Percentiles rank a stretch among this genome's conserved stretches.
These are phyloP conservation scores for Astragalus glycyphyllos DNA, from an alignment of 306 rosid species.

Conservation along the genomic window DNA sequence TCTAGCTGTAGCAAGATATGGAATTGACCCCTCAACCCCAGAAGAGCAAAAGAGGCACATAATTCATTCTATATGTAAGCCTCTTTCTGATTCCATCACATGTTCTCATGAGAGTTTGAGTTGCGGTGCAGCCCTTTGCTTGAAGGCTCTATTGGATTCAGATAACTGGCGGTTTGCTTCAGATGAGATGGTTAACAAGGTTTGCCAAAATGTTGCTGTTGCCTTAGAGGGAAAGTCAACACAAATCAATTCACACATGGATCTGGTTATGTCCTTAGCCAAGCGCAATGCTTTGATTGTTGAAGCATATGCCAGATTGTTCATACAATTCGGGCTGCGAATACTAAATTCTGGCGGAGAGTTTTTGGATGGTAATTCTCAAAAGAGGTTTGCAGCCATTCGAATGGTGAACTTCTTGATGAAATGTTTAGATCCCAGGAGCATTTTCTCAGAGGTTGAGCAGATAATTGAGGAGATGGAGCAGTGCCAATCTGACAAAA, in stretches of 20 bases:
- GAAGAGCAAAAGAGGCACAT: slow-evolving; percentile 70
- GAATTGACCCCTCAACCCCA: slow-evolving; percentile 84
- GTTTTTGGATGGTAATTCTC: slow-evolving; percentile 71
- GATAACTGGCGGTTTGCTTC: slow-evolving; percentile 95
- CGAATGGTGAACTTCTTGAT: slow-evolving; percentile 86
- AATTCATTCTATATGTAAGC: slow-evolving; percentile 75
- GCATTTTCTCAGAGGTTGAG: slow-evolving; percentile 75
- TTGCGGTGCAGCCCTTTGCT: slow-evolving; percentile 83
- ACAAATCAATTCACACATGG: slow-evolving; percentile 80
- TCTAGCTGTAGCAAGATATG: slow-evolving; percentile 85
- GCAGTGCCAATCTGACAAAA: slow-evolving; percentile 74
- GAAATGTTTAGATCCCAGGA: slow-evolving; percentile 77
- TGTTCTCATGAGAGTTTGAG: slow-evolving; percentile 81
- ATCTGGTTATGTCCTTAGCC: slow-evolving; percentile 81
- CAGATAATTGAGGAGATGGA: slow-evolving; percentile 79
- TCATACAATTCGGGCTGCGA: slow-evolving; percentile 66
- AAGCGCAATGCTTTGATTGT: slow-evolving; percentile 76
- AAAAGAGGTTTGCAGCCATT: slow-evolving; percentile 72
- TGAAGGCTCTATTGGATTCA: slow-evolving; percentile 83
- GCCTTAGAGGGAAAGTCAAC: slow-evolving; percentile 77
- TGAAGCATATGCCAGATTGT: slow-evolving; percentile 88
- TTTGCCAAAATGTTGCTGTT: slow-evolving; percentile 83
- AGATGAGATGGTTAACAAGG: slow-evolving; percentile 80
- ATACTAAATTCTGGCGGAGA: slow-evolving; percentile 65
- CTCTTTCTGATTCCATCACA: slow-evolving; percentile 73